phyloP scores from a whole-genome alignment of 2,329 filamentous ascomycete species.

The Hypoxylon sp. region DNA sequence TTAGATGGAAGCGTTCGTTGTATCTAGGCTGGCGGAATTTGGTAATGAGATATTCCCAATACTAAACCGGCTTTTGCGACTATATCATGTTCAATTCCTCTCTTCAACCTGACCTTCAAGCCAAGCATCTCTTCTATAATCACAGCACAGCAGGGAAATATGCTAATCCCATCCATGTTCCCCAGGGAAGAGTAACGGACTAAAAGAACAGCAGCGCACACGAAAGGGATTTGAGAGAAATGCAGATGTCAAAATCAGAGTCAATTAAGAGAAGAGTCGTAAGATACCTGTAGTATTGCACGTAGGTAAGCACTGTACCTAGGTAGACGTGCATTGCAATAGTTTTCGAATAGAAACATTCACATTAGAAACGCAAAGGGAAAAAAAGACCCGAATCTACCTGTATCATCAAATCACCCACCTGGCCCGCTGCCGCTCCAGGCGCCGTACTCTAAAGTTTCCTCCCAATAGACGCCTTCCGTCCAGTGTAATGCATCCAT shows the following conservation, averaged over 20 bases:
- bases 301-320: too few relatives aligned
- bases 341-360: slow-evolving; percentile 19
- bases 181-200: slow-evolving; percentile 9
- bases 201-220: background rate
- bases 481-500: slow-evolving; percentile 10
- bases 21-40: background rate
- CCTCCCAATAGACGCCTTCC: slow-evolving; percentile 16
- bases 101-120: background rate
- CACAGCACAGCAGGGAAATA: background rate
- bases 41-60: background rate
- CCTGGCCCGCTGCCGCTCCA: slow-evolving; percentile 22
- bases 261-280: background rate
- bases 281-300: background rate
- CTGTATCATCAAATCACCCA: slow-evolving; percentile 42
- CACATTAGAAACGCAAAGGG: slow-evolving; percentile 8
- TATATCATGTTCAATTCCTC: background rate
- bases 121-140: background rate
- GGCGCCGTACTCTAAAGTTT: slow-evolving; percentile 30
- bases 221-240: slow-evolving; percentile 5
- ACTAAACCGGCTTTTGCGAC: slow-evolving; percentile 2
- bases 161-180: background rate
- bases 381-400: slow-evolving; percentile 28
- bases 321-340: slow-evolving; percentile 18
- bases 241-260: too few relatives aligned
- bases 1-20: background rate